These are phyloP conservation scores for Zoysia matrella DNA, from an alignment of 202 grass and related monocot species.

Conservation along the genomic window DNA sequence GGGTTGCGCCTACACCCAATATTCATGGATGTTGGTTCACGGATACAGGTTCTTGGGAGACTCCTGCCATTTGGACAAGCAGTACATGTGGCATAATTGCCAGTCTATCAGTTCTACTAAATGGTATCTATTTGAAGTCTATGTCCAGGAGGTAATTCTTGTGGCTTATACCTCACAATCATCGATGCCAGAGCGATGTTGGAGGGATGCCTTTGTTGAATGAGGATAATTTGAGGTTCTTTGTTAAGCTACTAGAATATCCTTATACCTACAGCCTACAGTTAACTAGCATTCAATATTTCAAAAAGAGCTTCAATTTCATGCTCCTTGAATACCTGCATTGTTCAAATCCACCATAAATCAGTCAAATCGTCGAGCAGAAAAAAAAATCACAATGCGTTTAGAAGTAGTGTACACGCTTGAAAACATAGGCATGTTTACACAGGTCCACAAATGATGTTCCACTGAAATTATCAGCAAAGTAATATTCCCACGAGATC, in stretches of 20 bases:
- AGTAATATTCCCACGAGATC: not conserved
- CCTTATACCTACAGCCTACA: conserved; percentile 51
- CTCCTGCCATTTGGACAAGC: conserved; percentile 55
- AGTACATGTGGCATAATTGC: conserved; percentile 39
- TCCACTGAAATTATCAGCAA: not conserved
- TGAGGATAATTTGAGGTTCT: conserved; percentile 34
- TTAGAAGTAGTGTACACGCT: not conserved
- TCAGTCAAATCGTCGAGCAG: conserved; percentile 22
- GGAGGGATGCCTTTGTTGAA: conserved; percentile 53
- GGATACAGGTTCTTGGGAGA: conserved; percentile 51
- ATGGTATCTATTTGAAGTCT: conserved; percentile 57
- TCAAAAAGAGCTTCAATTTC: conserved; percentile 57
- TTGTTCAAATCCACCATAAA: conserved; percentile 27
- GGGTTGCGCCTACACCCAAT: conserved; percentile 45
- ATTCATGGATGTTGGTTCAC: conserved; percentile 14
- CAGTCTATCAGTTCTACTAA: conserved; percentile 52
- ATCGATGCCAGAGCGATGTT: conserved; percentile 29
- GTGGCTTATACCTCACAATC: conserved; percentile 59
- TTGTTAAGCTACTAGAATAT: conserved; percentile 60
- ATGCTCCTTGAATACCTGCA: conserved; percentile 74
- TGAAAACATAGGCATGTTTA: not conserved
- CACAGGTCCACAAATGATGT: conserved; percentile 1
- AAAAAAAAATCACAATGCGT: not conserved
- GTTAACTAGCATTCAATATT: conserved; percentile 61
- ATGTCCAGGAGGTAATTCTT: conserved; percentile 43